These are phyloP conservation scores for Debaryomyces coudertii DNA, from an alignment of 1,139 yeast species.

Conservation along the genomic window DNA sequence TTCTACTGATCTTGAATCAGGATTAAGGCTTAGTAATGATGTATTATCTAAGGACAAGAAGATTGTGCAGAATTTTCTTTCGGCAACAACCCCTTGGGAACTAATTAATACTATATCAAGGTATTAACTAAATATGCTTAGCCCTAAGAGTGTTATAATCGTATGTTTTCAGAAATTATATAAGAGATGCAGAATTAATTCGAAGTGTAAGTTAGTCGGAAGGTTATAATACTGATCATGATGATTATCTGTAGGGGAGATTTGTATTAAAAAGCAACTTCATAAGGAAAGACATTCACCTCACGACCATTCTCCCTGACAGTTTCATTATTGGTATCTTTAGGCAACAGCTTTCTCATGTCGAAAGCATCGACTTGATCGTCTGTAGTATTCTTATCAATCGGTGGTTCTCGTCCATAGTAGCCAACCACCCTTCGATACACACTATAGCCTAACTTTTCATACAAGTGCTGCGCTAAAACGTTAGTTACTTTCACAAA, in stretches of 20 bases:
- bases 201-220: no score
- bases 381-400: constrained; percentile 47
- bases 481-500: constrained; percentile 86
- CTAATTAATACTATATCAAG: no score
- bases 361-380: constrained; percentile 89
- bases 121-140: no score
- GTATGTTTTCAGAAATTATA: no score
- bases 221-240: background rate
- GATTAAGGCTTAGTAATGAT: no score
- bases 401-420: constrained; percentile 59
- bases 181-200: no score
- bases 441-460: constrained; percentile 81
- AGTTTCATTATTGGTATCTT: constrained; percentile 55
- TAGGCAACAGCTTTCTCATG: constrained; percentile 67
- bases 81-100: no score
- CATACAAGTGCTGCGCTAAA: constrained; percentile 80
- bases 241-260: background rate
- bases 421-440: constrained; percentile 90
- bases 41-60: no score
- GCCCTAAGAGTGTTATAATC: no score
- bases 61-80: no score
- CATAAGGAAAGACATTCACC: constrained; percentile 63
- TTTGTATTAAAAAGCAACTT: constrained; percentile 46
- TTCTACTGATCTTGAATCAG: no score
- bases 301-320: constrained; percentile 61